Base-by-base conservation (phyloP, 441 rosid genomes). In the Kokia cookei region DNA sequence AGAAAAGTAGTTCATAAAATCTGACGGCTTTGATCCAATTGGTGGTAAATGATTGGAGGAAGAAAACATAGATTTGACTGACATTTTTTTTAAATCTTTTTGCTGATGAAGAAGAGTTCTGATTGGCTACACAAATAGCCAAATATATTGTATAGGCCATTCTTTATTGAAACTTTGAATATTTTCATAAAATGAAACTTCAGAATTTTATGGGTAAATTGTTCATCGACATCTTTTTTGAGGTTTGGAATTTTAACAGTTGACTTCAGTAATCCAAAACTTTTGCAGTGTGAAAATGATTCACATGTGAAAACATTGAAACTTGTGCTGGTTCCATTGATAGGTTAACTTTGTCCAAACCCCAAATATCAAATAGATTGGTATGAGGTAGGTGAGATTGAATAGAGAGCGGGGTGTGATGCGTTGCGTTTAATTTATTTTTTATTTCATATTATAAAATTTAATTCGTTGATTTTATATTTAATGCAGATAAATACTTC, bases 11-110 rank as follows among this genome's bases (percentile, higher is more conserved):
- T 14, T 54, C 19, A 60, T 60, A 58, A 69, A 24, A 58, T 74
- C 51, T 37, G 71, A 74, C 77, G 77, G 78, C 78, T 73, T 53
- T 78, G 78, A 77, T 76, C 82, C 79, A 24, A 66, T 73, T 55
- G 75, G 5, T 29, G 59, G 22, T 42, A 78, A 83, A 79, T 29
- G 19, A 60, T 2, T 27, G 14, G 42, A 54, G 17, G 55, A 4
- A 5, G 6, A 64, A 70, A 37, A 60, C 55, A 40, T 50, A 42
- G 14, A 27, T 3, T 9, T 58, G 40, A 26, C 69, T 48, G 42
- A 58, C 37, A 58, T 26, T 55, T 43, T 42, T 40, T 43, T 43
- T 43, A 19, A 55, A 19, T 58, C 15, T 29, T 59, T 27, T 55
- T 51, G 47, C 35, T 65, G 7, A 53, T 47, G 67, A 48, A 14